Evolutionary conservation across 1,284 basidiomycete species (phyloP).

Genomic region (Lignosus rhinocerotis): DNA sequence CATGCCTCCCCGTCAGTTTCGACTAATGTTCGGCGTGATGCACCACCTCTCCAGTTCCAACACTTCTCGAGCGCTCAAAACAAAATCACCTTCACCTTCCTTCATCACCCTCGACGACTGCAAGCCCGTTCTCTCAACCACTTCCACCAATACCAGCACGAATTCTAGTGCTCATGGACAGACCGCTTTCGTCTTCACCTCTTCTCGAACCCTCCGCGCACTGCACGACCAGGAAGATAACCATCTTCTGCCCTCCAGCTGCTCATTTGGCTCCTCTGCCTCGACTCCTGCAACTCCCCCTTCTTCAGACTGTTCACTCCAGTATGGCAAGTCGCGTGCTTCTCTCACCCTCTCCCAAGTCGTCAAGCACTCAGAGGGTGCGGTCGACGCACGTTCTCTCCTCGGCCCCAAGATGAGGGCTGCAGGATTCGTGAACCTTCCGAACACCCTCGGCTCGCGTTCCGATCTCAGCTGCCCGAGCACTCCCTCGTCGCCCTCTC

Average conservation of each 20-base stretch:
- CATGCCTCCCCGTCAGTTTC: not conserved
- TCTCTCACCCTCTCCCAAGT: conserved; percentile 28
- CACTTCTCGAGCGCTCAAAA: conserved; percentile 2
- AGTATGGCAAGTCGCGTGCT: conserved; percentile 11
- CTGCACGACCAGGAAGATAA: conserved; percentile 16
- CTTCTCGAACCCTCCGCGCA: conserved; percentile 27
- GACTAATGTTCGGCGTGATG: not conserved
- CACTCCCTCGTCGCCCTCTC: conserved; percentile 1
- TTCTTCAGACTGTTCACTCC: not conserved
- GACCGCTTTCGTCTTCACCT: conserved; percentile 34
- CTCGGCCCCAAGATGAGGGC: conserved; percentile 35
- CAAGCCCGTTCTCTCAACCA: conserved; percentile 24
- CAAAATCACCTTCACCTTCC: conserved; percentile 27
- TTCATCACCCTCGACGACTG: conserved; percentile 32
- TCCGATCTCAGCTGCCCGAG: conserved; percentile 5
- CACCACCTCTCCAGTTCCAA: not conserved
- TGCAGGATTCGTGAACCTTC: conserved; percentile 33
- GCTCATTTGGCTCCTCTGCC: conserved; percentile 10
- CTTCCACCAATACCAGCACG: conserved; percentile 54
- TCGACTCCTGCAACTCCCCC: conserved; percentile 4
- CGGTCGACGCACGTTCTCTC: conserved; percentile 31
- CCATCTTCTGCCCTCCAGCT: not conserved
- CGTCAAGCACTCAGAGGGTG: conserved; percentile 31
- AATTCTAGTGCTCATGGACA: conserved; percentile 34
- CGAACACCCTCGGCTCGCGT: conserved; percentile 17